phyloP scores from a whole-genome alignment of 352 stramenopile species.

The Saprolegnia diclina region DNA sequence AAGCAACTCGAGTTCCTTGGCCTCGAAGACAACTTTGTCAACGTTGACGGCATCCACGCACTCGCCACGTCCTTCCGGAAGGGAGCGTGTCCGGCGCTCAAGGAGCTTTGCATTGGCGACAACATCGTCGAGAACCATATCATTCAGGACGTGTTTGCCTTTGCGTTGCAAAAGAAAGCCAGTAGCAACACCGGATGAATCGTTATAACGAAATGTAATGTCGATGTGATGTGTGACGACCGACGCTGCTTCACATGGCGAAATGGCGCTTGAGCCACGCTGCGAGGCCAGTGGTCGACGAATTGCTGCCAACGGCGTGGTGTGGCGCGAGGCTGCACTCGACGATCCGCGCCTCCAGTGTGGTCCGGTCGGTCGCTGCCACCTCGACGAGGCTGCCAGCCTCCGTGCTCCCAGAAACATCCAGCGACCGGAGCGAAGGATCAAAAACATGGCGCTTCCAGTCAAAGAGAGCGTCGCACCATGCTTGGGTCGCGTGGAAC shows the following conservation, averaged over 20 bases:
- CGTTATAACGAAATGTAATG: too few relatives aligned
- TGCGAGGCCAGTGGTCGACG: too few relatives aligned
- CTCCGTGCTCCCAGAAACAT: neutral
- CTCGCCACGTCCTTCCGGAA: constrained; percentile 23
- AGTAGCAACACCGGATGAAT: neutral
- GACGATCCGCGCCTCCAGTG: neutral
- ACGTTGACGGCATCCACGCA: constrained; percentile 24
- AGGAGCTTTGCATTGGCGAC: constrained; percentile 33
- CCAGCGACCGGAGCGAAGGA: neutral
- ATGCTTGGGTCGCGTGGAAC: neutral
- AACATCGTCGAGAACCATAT: constrained; percentile 24
- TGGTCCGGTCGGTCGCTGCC: neutral
- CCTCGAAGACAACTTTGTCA: constrained; percentile 33
- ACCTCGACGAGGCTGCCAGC: neutral
- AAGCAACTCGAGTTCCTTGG: constrained; percentile 29
- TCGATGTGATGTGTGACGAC: too few relatives aligned
- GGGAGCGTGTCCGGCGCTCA: constrained; percentile 26
- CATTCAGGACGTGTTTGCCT: constrained; percentile 16
- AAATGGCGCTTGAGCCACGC: too few relatives aligned
- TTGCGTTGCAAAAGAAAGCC: neutral
- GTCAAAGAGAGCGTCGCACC: neutral
- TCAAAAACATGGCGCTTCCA: neutral
- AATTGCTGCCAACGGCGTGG: too few relatives aligned
- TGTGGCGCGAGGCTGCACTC: neutral
- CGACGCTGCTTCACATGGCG: too few relatives aligned